Evolutionary conservation across 495 filamentous ascomycete genomes (phyloP).

Genomic region (Clavariopsis aquatica): DNA sequence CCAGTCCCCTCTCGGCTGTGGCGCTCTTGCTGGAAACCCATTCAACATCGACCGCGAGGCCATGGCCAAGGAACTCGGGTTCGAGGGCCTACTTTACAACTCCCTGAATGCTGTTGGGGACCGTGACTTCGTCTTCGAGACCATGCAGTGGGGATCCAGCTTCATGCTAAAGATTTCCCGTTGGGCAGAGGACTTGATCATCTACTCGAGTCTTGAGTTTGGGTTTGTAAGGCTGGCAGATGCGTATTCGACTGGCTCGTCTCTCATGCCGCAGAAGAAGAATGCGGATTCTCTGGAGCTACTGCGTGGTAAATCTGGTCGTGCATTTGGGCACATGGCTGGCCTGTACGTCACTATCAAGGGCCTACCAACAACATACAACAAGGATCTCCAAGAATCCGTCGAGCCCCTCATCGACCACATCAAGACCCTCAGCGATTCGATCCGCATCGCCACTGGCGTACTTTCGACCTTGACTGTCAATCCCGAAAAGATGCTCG

Average conservation of each 20-base stretch:
- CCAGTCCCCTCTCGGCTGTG: slow-evolving; percentile 74
- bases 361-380: slow-evolving; percentile 86
- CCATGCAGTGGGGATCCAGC: slow-evolving; percentile 83
- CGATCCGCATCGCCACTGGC: slow-evolving; percentile 82
- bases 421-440: slow-evolving; percentile 83
- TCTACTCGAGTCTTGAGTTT: slow-evolving; percentile 82
- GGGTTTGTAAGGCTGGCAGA: slow-evolving; percentile 81
- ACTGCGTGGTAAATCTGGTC: slow-evolving; percentile 80
- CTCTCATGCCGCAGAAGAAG: slow-evolving; percentile 91
- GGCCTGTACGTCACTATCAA: slow-evolving; percentile 88
- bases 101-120: slow-evolving; percentile 80
- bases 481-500: slow-evolving; percentile 73
- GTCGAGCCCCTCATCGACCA: slow-evolving; percentile 86
- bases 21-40: slow-evolving; percentile 88
- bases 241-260: slow-evolving; percentile 80
- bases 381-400: slow-evolving; percentile 92
- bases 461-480: slow-evolving; percentile 66
- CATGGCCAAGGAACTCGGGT: slow-evolving; percentile 87
- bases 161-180: slow-evolving; percentile 86
- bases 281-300: slow-evolving; percentile 83
- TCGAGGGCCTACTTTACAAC: slow-evolving; percentile 79
- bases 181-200: slow-evolving; percentile 87
- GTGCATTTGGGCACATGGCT: slow-evolving; percentile 84
- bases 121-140: slow-evolving; percentile 88
- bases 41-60: slow-evolving; percentile 87